Evolutionary conservation across 495 filamentous ascomycete species (phyloP), one percentile per base, ranked within the genome.

Genomic region (Thermothielavioides terrestris): DNA sequence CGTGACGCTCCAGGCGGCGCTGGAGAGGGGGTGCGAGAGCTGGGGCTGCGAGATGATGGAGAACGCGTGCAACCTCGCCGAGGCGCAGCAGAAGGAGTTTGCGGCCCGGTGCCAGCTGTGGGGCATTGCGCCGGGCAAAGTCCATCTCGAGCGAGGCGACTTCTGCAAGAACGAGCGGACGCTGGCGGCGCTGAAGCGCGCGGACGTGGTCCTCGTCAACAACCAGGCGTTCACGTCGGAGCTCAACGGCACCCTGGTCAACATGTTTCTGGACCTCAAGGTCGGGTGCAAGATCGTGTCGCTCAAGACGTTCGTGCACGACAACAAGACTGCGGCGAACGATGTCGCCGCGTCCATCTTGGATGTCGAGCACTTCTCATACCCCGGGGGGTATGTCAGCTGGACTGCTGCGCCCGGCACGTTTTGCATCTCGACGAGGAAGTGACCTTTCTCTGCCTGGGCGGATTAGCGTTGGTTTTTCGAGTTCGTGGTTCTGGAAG

Each of bases 11-110:
- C 92, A 98, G 63, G 92, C 92, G 4, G 92, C 92, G 8, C 77
- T 98, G 7, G 86, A 98, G 63, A 80, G 90, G 41, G 92, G 92
- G 12, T 94, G 87, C 63, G 87, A 95, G 64, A 90, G 86, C 67
- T 96, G 88, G 82, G 92, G 92, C 21, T 95, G 91, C 61, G 92
- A 98, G 67, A 86, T 90, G 77, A 91, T 94, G 87, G 76, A 83
- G 53, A 89, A 89, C 42, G 85, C 86, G 4, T 89, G 80, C 67
- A 83, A 84, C 50, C 75, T 98, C 25, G 90, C 89, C 9, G 83
- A 91, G 31, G 78, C 84, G 26, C 92, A 98, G 64, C 77, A 89
- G 57, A 77, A 82, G 42, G 92, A 98, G 60, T 95, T 98, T 62
- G 71, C 71, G 42, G 80, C 85, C 4, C 82, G 92, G 35, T 90